Evolutionary conservation across 257 asterid species (phyloP), one percentile per base, ranked within the genome.

Genomic region (Solanum chilense): DNA sequence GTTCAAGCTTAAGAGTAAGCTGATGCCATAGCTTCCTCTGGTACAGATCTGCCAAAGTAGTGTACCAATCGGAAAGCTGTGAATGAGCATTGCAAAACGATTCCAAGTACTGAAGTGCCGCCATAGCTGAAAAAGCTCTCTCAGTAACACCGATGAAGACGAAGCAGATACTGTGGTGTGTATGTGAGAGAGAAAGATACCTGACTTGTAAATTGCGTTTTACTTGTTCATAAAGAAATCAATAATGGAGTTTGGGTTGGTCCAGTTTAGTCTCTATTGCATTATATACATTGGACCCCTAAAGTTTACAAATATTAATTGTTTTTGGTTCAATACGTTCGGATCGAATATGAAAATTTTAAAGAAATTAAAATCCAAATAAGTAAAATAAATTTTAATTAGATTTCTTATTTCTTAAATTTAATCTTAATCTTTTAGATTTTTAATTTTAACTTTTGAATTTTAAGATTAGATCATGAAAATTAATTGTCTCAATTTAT

Each of bases 1-100:
- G 95, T 86, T 97, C 99, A 92, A 96, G 99, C 94, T 96, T 95
- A 87, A 91, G 95, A 39, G 98, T 91, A 88, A 96, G 99, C 90
- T 97, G 99, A 88, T 97, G 99, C 99, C 99, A 96, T 15, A 96
- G 98, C 93, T 97, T 97, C 64, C 92, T 93, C 90, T 94, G 96
- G 94, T 96, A 97, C 92, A 97, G 99, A 97, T 97, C 99, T 90
- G 98, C 91, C 85, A 97, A 94, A 86, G 96, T 84, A 88, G 52
- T 88, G 92, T 89, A 93, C 99, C 99, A 97, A 86, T 96, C 99
- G 71, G 95, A 89, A 9, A 97, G 96, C 91, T 96, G 98, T 20
- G 99, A 97, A 45, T 94, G 96, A 87, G 90, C 89, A 86, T 82
- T 92, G 85, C 98, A 92, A 88, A 95, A 90, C 20, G 92, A 87